phyloP scores from a whole-genome alignment of 2,329 filamentous ascomycete species.

The Elsinoe necatrix region DNA sequence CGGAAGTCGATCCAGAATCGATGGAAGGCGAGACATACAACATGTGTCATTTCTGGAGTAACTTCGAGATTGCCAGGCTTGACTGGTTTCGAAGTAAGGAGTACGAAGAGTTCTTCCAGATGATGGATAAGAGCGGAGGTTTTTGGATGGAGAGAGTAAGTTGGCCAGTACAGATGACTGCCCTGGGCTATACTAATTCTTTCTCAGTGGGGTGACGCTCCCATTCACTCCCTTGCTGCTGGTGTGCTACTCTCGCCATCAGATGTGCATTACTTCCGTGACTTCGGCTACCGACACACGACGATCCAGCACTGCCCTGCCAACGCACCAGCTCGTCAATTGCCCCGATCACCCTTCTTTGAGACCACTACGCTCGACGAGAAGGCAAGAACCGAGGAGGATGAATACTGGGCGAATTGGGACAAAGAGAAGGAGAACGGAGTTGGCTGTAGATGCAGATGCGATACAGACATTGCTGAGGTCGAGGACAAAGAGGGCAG shows the following conservation, averaged over 20 bases:
- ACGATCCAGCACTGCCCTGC: conserved; percentile 98
- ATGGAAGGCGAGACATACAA: conserved; percentile 99
- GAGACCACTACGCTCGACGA: conserved; percentile 38
- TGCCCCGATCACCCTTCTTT: conserved; percentile 69
- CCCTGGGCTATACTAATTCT: conserved; percentile 31
- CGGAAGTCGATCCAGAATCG: conserved; percentile 76
- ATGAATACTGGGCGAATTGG: conserved; percentile 88
- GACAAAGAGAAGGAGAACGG: conserved; percentile 90
- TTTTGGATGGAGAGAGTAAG: conserved; percentile 98
- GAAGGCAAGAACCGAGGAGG: conserved; percentile 80
- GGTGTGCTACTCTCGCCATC: conserved; percentile 71
- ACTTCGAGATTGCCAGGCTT: conserved; percentile 93
- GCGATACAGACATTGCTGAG: conserved; percentile 94
- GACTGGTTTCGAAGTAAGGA: conserved; percentile 96
- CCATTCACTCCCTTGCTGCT: conserved; percentile 93
- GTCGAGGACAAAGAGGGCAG: conserved; percentile 97
- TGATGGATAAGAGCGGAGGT: conserved; percentile 96
- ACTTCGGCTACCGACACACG: conserved; percentile 96
- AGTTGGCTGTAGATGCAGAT: conserved; percentile 90
- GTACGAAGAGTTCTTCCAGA: conserved; percentile 96
- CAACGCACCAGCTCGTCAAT: conserved; percentile 82
- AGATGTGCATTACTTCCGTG: conserved; percentile 97
- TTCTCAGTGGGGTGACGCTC: conserved; percentile 87
- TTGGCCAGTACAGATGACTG: conserved; percentile 16
- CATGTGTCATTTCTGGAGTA: conserved; percentile 99